Evolutionary conservation across 176 grass and related monocot species (phyloP), one percentile per base, ranked within the genome.

Genomic region (Eremochloa ophiuroides): DNA sequence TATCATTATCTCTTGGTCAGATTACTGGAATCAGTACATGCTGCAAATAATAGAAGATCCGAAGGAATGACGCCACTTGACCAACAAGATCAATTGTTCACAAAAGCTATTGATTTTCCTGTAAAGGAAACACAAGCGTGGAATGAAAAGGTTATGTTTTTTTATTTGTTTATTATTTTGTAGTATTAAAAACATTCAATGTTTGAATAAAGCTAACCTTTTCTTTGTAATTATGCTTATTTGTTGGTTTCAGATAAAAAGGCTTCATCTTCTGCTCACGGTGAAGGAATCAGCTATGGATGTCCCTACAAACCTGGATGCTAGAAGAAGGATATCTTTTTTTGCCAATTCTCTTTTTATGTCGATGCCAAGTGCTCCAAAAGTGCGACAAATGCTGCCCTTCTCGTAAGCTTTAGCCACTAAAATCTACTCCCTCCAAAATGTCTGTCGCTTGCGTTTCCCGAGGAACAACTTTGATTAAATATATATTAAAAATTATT

Each of bases 341-440:
- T 98, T 97, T 81, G 87, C 89, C 65, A 98, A 98, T 79, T 98
- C 95, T 73, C 87, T 98, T 85, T 98, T 98, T 89, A 98, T 98
- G 95, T 87, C 84, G 51, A 98, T 98, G 92, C 95, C 95, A 67
- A 47, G 27, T 63, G 90, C 95, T 79, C 92, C 92, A 56, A 88
- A 93, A 98, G 95, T 98, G 66, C 92, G 95, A 50, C 78, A 98
- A 23, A 98, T 98, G 95, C 68, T 98, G 58, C 62, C 95, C 72
- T 98, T 98, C 79, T 98, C 92, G 95, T 98, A 94, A 83, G 95
- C 90, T 83, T 6, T 72, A 20, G 55, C 31, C 80, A 80, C 56
- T 77, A 62, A 62, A 1, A 62, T 62, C 26, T 29, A 62, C n/a
- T n/a, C n/a, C n/a, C n/a, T n/a, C n/a, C n/a, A n/a, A n/a, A n/a